phyloP scores from a whole-genome alignment of 78 protist species.

The Dictyostelium discoideum region DNA sequence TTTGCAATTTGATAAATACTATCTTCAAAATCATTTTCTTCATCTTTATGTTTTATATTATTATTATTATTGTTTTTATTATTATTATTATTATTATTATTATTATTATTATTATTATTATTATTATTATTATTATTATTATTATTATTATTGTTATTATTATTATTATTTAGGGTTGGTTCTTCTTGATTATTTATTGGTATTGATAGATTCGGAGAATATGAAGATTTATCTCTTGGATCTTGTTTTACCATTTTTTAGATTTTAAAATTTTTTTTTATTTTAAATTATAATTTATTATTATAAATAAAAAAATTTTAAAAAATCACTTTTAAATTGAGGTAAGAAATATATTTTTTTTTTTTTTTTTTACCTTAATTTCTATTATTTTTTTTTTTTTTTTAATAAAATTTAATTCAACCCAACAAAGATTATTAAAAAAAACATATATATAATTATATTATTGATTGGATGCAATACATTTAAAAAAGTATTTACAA shows the following conservation, averaged over 20 bases:
- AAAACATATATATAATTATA: no score
- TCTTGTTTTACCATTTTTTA: not conserved
- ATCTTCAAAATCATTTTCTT: not conserved
- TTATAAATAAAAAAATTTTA: no score
- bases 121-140: not conserved
- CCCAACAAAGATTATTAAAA: not conserved
- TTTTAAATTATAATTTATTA: no score
- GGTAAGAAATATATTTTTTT: no score
- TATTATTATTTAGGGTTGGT: not conserved
- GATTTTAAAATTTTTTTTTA: no score
- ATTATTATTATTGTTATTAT: conserved; percentile 31
- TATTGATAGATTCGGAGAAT: not conserved
- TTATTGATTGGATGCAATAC: not conserved
- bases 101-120: conserved; percentile 11
- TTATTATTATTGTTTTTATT: no score
- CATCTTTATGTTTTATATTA: not conserved
- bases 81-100: conserved; percentile 10
- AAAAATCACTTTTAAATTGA: no score
- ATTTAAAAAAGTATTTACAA: not conserved
- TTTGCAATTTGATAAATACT: not conserved
- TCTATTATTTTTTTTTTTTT: no score
- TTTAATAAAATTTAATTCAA: no score
- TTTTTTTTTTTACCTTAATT: no score
- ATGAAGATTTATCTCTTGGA: not conserved
- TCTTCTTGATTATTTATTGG: not conserved